Evolutionary conservation across 331 rosid genomes (phyloP), one percentile per base, ranked within the genome.

Genomic region (Malus hybrid): DNA sequence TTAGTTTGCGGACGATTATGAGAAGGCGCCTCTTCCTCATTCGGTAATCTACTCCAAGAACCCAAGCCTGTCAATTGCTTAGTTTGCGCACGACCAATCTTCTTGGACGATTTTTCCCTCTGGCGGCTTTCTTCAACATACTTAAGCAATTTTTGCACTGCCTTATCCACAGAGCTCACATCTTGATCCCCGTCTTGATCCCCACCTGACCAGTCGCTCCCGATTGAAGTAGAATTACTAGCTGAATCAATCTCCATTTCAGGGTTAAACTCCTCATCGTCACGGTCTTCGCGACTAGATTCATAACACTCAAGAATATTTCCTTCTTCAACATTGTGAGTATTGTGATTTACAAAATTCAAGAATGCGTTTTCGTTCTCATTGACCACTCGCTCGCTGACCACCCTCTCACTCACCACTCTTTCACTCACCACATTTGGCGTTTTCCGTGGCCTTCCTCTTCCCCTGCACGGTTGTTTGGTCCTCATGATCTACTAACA

Each of bases 21-120:
- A 46, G 52, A 46, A 46, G 52, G 52, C 10, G 2, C 52, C 52
- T 46, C 61, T 55, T 19, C 16, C 67, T 65, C 55, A 32, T 76
- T 71, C 68, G 69, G 85, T 72, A 67, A 81, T 74, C 68, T 78
- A 77, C 82, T 82, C 33, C 44, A 5, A 52, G 88, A 80, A 67
- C 86, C 96, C 73, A 83, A 80, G 63, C 54, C 70, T 80, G 81
- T 88, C 2, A 90, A 83, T 15, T 91, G 80, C 82, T 85, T 87
- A 69, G 87, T 85, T 77, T 88, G 88, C 44, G 86, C 84, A 81
- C 92, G 73, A 75, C 82, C 84, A 57, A 89, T 44, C 80, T 24
- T 85, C 78, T 83, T 87, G 7, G 92, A 72, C 4, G 54, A 36
- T 54, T 63, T 36, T 57, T 16, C 66, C 27, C 7, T 33, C 69